Evolutionary conservation across 2,329 filamentous ascomycete species (phyloP), one percentile per base, ranked within the genome.

Genomic region (Ophiostoma piceae): DNA sequence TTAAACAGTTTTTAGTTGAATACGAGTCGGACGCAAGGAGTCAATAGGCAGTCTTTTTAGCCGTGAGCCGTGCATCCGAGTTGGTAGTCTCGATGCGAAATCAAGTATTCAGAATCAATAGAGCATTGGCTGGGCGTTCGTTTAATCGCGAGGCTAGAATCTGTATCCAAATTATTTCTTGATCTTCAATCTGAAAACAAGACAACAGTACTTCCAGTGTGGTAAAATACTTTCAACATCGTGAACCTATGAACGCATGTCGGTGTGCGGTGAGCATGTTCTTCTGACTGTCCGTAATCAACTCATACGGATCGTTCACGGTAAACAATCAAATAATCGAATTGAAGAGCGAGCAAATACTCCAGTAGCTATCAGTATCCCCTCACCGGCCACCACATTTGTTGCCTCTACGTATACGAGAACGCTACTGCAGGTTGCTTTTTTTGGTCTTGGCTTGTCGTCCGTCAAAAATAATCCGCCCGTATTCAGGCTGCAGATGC

Each of bases 351-450:
- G 6, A 62, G 22, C 7, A 35, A 32, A 12, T 11, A 60, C 26
- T 29, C 26, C 26, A 29, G 26, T 16, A 57, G 7, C 16, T 19
- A 47, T 47, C 43, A 5, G 19, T 4, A 19, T 16, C 6, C 7
- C 43, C 43, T n/a, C 43, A 19, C 51, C 51, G 51, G 11, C 51
- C 51, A 26, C 51, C 51, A 14, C 51, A 57, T 26, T 57, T 57
- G 51, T 11, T 57, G 19, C 2, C 47, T 54, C 19, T 54, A 12
- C 57, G 8, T 57, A 14, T 65, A 65, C 62, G 62, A 65, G 62
- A 22, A 65, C 62, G 62, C 62, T 65, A 65, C 62, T 65, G 62
- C 62, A 64, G 16, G 60, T 35, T 37, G 60, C 29, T 64, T 64
- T 32, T 32, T n/a, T 37, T 64, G 14, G 60, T 37, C 51, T 57